Percentiles rank a stretch among this genome's conserved stretches.
These are phyloP conservation scores for Botryotinia narcissicola DNA, from an alignment of 2,329 filamentous ascomycete genomes.

Conservation along the genomic window DNA sequence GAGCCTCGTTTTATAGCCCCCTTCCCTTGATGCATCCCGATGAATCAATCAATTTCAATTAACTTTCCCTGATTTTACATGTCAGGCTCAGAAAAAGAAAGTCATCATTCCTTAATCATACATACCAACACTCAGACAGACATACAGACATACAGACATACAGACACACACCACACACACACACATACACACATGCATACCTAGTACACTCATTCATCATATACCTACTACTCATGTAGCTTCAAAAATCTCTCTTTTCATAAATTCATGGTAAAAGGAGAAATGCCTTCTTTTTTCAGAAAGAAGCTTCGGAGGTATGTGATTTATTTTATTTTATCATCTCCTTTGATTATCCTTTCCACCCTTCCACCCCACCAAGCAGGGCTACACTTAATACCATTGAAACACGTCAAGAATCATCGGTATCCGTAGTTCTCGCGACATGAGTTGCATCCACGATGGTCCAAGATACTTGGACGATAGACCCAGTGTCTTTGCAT, in stretches of 20 bases:
- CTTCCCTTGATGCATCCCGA: not conserved
- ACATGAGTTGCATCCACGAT: not conserved
- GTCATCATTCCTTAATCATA: not conserved
- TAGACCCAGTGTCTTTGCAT: conserved; percentile 15
- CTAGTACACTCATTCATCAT: not conserved
- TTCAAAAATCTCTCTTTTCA: not conserved
- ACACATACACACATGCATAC: not conserved
- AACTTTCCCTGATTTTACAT: not conserved
- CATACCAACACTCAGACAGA: not conserved
- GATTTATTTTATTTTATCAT: not conserved
- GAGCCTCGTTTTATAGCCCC: not conserved
- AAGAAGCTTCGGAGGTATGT: conserved; percentile 16
- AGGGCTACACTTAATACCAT: not conserved
- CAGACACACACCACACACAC: too few relatives aligned
- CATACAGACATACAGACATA: not conserved
- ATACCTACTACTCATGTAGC: not conserved
- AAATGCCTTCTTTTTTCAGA: conserved; percentile 17
- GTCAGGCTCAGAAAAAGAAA: not conserved
- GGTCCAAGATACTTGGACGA: not conserved
- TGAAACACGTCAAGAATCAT: not conserved
- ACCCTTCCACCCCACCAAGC: conserved; percentile 8
- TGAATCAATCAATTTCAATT: not conserved
- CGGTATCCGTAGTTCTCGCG: not conserved
- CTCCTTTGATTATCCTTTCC: not conserved
- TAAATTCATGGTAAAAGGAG: not conserved